A percentile compares a stretch with the other conserved stretches of the same genome.
Conservation (phyloP, 139 green algal genomes). For the Coelastrella sp. region DNA sequence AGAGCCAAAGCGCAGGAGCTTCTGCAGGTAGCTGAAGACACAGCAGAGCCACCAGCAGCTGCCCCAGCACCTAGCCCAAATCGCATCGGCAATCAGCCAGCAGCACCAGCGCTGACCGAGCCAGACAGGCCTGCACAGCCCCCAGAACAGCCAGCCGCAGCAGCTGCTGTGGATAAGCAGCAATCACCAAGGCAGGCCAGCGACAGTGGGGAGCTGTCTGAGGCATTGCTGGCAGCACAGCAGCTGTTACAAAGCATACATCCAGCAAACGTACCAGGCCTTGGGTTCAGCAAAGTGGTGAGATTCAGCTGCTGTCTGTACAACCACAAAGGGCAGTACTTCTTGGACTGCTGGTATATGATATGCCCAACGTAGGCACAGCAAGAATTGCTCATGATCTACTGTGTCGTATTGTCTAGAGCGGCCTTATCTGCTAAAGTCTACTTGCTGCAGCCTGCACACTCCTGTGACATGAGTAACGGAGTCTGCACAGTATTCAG, state of each 20-base stretch:
- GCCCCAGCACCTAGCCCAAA: not conserved
- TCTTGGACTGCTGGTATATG: not conserved
- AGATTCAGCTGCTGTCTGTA: not conserved
- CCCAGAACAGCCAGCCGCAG: not conserved
- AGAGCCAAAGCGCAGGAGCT: not conserved
- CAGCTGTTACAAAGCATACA: not conserved
- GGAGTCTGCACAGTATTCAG: not conserved
- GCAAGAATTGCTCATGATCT: not conserved
- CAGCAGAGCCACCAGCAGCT: not conserved
- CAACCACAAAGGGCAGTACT: not conserved
- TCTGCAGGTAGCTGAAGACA: not conserved
- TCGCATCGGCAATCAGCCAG: not conserved
- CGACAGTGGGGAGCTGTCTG: not conserved
- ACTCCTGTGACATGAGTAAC: not conserved
- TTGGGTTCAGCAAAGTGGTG: constrained; percentile 31
- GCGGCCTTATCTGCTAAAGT: not conserved
- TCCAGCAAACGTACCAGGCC: constrained; percentile 31
- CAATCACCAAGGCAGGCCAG: no score
- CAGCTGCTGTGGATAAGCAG: not conserved
- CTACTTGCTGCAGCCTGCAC: not conserved
- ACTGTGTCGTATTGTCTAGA: not conserved
- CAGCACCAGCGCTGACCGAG: not conserved
- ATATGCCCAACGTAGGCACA: not conserved
- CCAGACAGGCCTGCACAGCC: not conserved
- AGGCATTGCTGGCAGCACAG: not conserved